Evolutionary conservation across 768 basidiomycete species (phyloP).

Genomic region (Termitomyces bulborhizus): DNA sequence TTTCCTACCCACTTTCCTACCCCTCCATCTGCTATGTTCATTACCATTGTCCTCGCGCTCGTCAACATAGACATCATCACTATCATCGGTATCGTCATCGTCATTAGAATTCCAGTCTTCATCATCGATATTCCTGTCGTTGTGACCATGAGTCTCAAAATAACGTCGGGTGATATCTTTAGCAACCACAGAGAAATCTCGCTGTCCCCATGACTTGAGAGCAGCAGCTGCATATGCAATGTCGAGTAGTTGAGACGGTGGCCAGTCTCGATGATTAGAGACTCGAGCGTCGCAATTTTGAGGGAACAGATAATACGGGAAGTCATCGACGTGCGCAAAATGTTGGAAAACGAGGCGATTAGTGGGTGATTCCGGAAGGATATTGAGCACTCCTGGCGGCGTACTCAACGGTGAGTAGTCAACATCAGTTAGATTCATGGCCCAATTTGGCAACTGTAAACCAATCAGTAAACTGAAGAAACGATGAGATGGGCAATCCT

Average conservation of each 20-base stretch:
- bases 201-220: background rate
- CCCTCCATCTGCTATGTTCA: too few species aligned
- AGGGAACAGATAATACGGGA: background rate
- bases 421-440: too few species aligned
- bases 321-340: background rate
- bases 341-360: background rate
- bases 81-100: too few species aligned
- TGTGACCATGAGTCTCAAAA: too few species aligned
- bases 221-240: background rate
- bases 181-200: background rate
- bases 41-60: too few species aligned
- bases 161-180: too few species aligned
- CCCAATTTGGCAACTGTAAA: background rate
- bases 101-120: too few species aligned
- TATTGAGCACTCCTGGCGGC: background rate
- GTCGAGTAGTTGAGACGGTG: background rate
- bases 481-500: background rate
- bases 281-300: background rate
- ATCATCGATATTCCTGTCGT: too few species aligned
- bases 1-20: too few species aligned
- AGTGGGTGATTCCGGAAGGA: background rate
- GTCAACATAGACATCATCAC: too few species aligned
- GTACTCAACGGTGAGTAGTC: too few species aligned
- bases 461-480: background rate
- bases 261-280: background rate